Percentiles rank a stretch among this genome's conserved stretches.
phyloP scores from a whole-genome alignment of 2,329 filamentous ascomycete genomes.

The Aspergillus sp. region DNA sequence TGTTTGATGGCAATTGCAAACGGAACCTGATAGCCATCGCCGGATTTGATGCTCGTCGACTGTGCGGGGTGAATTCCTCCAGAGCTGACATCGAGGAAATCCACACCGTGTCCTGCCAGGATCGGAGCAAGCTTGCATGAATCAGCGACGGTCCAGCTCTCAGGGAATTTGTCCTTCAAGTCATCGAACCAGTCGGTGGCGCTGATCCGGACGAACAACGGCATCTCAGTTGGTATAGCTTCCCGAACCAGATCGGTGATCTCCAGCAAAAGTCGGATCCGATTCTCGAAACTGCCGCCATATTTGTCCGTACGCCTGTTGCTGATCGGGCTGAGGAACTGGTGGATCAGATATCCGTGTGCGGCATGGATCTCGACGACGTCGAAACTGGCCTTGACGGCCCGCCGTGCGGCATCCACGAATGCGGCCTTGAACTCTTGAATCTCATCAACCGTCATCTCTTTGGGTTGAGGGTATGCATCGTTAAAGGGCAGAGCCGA shows the following conservation, averaged over 20 bases:
- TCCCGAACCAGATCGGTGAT: not conserved
- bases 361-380: not conserved
- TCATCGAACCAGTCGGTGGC: not conserved
- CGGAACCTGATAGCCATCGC: slow-evolving; percentile 31
- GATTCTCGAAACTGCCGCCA: not conserved
- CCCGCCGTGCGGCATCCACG: not conserved
- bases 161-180: not conserved
- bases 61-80: slow-evolving; percentile 15
- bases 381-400: not conserved
- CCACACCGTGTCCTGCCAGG: slow-evolving; percentile 20
- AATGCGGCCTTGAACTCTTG: too few species aligned
- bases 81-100: slow-evolving; percentile 7
- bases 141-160: not conserved
- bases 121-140: slow-evolving; percentile 3
- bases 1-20: slow-evolving; percentile 31
- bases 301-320: not conserved
- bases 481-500: too few species aligned
- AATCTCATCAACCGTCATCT: too few species aligned
- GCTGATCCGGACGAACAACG: not conserved
- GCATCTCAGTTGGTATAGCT: not conserved
- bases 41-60: slow-evolving; percentile 18
- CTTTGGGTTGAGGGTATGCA: too few species aligned
- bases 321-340: not conserved
- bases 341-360: not conserved
- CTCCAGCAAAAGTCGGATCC: not conserved